A percentile compares a stretch with the other conserved stretches of the same genome.
These are phyloP conservation scores for Aspergillus ochraceoroseus DNA, from an alignment of 2,329 filamentous ascomycete genomes.

Conservation along the genomic window DNA sequence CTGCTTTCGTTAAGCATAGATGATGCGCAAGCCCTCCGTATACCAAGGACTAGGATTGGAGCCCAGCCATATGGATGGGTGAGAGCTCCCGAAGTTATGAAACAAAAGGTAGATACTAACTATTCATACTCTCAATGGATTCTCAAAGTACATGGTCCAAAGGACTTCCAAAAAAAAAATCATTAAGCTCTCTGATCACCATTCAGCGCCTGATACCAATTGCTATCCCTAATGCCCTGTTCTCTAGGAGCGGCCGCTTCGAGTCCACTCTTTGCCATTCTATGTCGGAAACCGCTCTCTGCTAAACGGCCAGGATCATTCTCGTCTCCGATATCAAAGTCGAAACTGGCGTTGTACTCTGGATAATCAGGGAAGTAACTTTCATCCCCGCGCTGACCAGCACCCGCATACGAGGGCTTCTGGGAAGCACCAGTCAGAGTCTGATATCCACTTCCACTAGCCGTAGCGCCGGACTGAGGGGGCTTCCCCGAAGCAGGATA, in stretches of 20 bases:
- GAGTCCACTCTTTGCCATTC: constrained; percentile 27
- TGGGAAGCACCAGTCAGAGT: constrained; percentile 28
- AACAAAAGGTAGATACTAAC: too few species aligned
- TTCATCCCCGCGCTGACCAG: constrained; percentile 44
- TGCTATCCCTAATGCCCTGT: constrained; percentile 24
- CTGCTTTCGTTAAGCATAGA: too few species aligned
- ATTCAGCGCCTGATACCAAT: constrained; percentile 25
- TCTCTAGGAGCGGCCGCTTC: constrained; percentile 25
- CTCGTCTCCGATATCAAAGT: constrained; percentile 49
- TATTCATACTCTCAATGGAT: too few species aligned
- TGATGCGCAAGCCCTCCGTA: too few species aligned
- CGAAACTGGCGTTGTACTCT: constrained; percentile 49
- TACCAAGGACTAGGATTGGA: too few species aligned
- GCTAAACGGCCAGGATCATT: constrained; percentile 54
- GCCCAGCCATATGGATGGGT: too few species aligned
- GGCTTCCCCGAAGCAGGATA: constrained; percentile 21
- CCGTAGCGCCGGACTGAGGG: constrained; percentile 5
- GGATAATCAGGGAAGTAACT: constrained; percentile 43
- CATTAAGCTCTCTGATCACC: constrained; percentile 30
- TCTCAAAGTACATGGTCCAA: too few species aligned
- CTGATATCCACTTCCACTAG: constrained; percentile 26
- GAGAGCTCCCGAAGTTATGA: too few species aligned
- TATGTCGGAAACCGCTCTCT: constrained; percentile 34
- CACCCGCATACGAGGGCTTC: constrained; percentile 1
- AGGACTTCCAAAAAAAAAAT: too few species aligned